Evolutionary conservation across 2,329 filamentous ascomycete genomes (phyloP).

Genomic region (Trichophyton schoenleinii): DNA sequence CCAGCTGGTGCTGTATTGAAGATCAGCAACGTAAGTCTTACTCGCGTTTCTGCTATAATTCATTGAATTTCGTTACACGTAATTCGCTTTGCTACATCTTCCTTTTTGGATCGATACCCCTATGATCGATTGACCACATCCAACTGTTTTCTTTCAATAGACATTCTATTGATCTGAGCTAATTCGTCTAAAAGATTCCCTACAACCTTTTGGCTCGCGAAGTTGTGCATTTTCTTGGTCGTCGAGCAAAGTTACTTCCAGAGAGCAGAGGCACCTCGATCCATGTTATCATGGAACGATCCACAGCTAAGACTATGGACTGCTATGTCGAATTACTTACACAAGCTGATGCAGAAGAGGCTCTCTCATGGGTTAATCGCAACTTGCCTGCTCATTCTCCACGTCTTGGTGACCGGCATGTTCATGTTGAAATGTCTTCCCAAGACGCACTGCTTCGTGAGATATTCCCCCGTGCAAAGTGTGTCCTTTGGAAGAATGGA

Average conservation of each 20-base stretch:
- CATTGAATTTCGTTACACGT: neutral
- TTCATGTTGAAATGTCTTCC: conserved; percentile 35
- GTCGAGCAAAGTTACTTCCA: conserved; percentile 29
- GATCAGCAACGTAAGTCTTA: conserved; percentile 24
- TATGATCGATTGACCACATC: neutral
- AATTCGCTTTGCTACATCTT: neutral
- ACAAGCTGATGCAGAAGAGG: conserved; percentile 26
- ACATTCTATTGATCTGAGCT: neutral
- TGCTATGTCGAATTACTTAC: conserved; percentile 38
- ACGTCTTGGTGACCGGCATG: conserved; percentile 37
- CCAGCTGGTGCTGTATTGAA: conserved; percentile 23
- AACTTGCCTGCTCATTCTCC: conserved; percentile 27
- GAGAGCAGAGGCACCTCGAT: conserved; percentile 32
- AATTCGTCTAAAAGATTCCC: conserved; percentile 31
- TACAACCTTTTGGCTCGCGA: conserved; percentile 40
- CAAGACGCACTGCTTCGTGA: conserved; percentile 40
- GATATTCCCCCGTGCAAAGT: conserved; percentile 41
- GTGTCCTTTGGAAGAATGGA: conserved; percentile 34
- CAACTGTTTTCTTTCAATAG: neutral
- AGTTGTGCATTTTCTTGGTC: conserved; percentile 36
- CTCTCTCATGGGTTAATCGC: conserved; percentile 27
- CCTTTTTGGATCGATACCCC: no score
- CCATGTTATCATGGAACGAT: conserved; percentile 47
- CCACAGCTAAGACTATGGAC: conserved; percentile 45
- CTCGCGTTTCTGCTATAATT: neutral